Conservation (phyloP, 441 rosid genomes). For the Pelargonium fulgidum region DNA sequence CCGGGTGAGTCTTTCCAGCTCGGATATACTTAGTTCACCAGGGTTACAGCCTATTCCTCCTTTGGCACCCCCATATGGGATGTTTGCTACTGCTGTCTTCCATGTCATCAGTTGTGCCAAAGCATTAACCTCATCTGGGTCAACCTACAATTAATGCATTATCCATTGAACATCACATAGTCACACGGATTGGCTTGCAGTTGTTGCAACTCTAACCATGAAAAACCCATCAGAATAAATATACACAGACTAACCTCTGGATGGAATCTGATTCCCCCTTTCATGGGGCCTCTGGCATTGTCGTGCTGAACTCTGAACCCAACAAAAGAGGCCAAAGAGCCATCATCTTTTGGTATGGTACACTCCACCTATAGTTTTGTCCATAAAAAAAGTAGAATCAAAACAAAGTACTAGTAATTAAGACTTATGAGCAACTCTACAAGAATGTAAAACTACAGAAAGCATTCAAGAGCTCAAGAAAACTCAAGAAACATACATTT, state of each 20-base stretch:
- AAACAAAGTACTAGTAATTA: not conserved
- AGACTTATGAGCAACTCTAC: not conserved
- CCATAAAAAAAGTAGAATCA: not conserved
- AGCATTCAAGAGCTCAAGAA: conserved; percentile 10
- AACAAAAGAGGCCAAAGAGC: conserved; percentile 21
- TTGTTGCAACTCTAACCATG: not conserved
- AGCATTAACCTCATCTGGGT: conserved; percentile 96
- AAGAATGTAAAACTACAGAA: not conserved
- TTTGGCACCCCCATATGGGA: conserved; percentile 97
- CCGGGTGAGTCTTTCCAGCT: conserved; percentile 89
- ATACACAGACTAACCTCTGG: conserved; percentile 20
- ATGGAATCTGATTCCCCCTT: conserved; percentile 29
- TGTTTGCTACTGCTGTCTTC: conserved; percentile 94
- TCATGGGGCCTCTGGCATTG: conserved; percentile 32
- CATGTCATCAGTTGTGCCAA: conserved; percentile 97
- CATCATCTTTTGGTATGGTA: conserved; percentile 30
- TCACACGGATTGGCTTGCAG: not conserved
- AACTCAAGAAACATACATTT: not conserved
- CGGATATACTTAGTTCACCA: conserved; percentile 57
- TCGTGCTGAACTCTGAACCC: conserved; percentile 31
- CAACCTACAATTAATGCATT: conserved; percentile 45
- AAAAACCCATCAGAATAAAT: not conserved
- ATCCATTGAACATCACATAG: not conserved
- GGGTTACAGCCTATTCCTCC: conserved; percentile 95
- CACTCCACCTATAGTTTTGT: conserved; percentile 23